A percentile compares a stretch with the other conserved stretches of the same genome.
Evolutionary conservation across 371 early-diverging fungal species (phyloP).

Genomic region (Entomophthora muscae): DNA sequence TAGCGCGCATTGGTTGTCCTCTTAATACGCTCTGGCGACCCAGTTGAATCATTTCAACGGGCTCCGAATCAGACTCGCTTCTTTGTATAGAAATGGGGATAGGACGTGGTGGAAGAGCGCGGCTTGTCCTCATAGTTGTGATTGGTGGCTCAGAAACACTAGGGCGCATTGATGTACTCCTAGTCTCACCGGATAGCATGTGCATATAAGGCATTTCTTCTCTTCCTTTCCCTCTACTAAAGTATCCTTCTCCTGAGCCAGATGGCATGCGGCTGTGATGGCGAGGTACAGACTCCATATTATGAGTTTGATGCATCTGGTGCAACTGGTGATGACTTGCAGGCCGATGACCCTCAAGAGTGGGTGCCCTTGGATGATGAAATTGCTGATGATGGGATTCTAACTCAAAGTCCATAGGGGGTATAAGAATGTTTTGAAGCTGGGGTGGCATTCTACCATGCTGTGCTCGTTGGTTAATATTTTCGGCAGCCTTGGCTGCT

Average conservation of each 20-base stretch:
- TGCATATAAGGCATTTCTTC: no score
- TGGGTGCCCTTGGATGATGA: background rate
- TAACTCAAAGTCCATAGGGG: background rate
- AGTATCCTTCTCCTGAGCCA: no score
- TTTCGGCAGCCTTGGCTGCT: background rate
- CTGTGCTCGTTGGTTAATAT: background rate
- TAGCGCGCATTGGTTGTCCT: background rate
- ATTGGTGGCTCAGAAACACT: no score
- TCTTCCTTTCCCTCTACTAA: no score
- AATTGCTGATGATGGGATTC: background rate
- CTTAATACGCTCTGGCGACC: background rate
- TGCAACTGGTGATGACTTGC: background rate
- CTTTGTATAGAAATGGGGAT: background rate
- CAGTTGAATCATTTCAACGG: background rate
- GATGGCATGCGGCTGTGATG: background rate
- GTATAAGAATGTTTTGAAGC: background rate
- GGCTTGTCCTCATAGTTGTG: no score
- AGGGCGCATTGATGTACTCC: no score
- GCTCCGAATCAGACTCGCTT: background rate
- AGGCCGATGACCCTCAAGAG: background rate
- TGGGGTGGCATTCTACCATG: background rate
- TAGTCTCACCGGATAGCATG: no score
- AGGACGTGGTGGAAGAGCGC: background rate
- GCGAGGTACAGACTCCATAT: background rate
- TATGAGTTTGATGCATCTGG: background rate